phyloP scores from a whole-genome alignment of 2,329 filamentous ascomycete species.

The Tolypocladium amazonense region DNA sequence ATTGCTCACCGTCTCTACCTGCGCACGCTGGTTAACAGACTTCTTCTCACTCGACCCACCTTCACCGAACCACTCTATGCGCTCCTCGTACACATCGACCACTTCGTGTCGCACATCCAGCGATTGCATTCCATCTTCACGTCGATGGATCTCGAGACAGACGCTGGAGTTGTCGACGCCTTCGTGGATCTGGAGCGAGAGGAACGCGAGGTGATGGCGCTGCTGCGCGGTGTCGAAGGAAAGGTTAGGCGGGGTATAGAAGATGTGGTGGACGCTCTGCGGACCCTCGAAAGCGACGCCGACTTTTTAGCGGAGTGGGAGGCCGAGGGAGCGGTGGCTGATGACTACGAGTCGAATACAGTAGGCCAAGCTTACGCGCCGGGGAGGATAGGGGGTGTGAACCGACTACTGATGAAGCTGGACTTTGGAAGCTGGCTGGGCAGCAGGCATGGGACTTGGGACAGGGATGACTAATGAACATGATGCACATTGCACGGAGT shows the following conservation, averaged over 20 bases:
- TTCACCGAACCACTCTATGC: conserved; percentile 58
- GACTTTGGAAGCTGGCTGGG: conserved; percentile 56
- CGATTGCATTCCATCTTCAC: conserved; percentile 69
- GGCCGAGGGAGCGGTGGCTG: conserved; percentile 19
- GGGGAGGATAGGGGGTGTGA: conserved; percentile 65
- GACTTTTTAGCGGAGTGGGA: conserved; percentile 35
- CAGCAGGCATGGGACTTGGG: conserved; percentile 13
- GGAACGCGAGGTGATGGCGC: conserved; percentile 54
- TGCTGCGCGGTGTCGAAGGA: conserved; percentile 52
- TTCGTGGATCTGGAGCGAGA: conserved; percentile 63
- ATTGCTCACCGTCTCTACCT: conserved; percentile 73
- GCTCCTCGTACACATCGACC: conserved; percentile 66
- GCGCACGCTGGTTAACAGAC: conserved; percentile 50
- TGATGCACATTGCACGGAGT: background rate
- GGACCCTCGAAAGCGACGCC: conserved; percentile 32
- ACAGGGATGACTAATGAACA: background rate
- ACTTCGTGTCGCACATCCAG: conserved; percentile 65
- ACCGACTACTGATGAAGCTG: conserved; percentile 83
- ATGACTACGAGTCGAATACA: conserved; percentile 27
- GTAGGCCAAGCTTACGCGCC: conserved; percentile 47
- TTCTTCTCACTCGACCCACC: conserved; percentile 52
- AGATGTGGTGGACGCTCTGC: conserved; percentile 48
- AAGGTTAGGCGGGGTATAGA: conserved; percentile 59
- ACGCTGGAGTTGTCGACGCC: conserved; percentile 71
- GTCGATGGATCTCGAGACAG: conserved; percentile 68